Base-by-base conservation (phyloP, 306 rosid genomes). In the Begonia fuchsioides region DNA sequence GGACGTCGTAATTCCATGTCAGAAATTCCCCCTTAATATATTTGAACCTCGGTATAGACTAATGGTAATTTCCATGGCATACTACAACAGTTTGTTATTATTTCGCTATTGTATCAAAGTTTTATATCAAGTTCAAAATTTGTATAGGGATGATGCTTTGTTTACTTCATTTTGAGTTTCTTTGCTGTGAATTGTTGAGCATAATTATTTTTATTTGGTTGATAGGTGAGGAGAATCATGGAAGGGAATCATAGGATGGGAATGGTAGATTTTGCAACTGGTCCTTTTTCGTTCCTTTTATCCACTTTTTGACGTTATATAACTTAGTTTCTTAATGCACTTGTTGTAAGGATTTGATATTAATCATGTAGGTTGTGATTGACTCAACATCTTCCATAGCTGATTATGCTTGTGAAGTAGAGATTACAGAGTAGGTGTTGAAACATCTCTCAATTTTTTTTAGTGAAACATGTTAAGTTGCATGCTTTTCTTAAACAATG, bases 161-260 rank as follows among this genome's bases (percentile, higher is more conserved):
- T 13, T 2, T 8, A 45, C 16, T 13, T 3, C 15, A 13, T 45
- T 45, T 45, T 9, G 13, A 43, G 50, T 56, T 45, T 45, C 12
- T 46, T 43, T 32, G 12, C 9, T 56, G 51, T 46, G 49, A n/a
- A 49, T 43, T 40, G 51, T 13, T 10, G 12, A 58, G 39, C 1
- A 7, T 54, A 47, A 60, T 72, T 39, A 12, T 52, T 45, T 48
- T 44, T 15, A 53, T 20, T 53, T 52, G 20, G 32, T 54, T 14
- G 46, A 67, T 77, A 90, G 98, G 72, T 90, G 63, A 81, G 98
- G 81, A 85, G 98, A 68, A 67, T 85, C 76, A 84, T 90, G 95
- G 95, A 85, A 79, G 98, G 98, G 72, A 85, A 79, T 68, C 98
- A 62, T 61, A 84, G 98, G 44, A 90, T 90, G 98, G 98, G 98